Conservation (phyloP, 768 basidiomycete genomes). For the Rhizopogon roseolus region DNA sequence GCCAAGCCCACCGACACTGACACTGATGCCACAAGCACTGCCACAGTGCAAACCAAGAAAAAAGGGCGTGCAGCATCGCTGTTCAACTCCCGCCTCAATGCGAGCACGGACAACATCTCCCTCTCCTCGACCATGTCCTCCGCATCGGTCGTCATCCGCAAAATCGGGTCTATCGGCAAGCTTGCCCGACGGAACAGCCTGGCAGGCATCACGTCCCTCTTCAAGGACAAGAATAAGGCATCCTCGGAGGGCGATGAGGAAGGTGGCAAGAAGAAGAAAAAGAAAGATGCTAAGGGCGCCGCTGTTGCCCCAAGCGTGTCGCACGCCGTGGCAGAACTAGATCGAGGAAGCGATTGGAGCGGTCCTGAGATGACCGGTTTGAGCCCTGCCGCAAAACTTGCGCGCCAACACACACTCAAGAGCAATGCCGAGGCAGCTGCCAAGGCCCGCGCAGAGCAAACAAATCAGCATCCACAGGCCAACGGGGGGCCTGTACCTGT, state of each 20-base stretch:
- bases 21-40: conserved; percentile 24
- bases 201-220: conserved; percentile 87
- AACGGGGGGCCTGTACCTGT: conserved; percentile 44
- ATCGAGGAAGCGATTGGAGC: conserved; percentile 57
- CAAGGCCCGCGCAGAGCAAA: conserved; percentile 26
- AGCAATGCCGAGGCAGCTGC: conserved; percentile 55
- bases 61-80: conserved; percentile 66
- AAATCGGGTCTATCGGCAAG: conserved; percentile 88
- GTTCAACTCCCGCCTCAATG: conserved; percentile 86
- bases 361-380: conserved; percentile 62
- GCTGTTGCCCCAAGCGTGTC: conserved; percentile 70
- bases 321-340: conserved; percentile 81
- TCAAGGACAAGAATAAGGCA: conserved; percentile 79
- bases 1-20: conserved; percentile 15
- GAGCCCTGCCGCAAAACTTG: conserved; percentile 86
- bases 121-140: conserved; percentile 91
- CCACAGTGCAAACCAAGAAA: conserved; percentile 59
- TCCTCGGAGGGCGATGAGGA: conserved; percentile 22
- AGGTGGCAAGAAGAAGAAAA: conserved; percentile 43
- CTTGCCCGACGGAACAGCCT: conserved; percentile 85
- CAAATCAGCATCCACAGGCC: conserved; percentile 20
- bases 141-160: conserved; percentile 94
- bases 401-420: conserved; percentile 87
- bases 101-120: conserved; percentile 92
- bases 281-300: conserved; percentile 58